These are phyloP conservation scores for Cyphellophora attinorum DNA, from an alignment of 2,329 filamentous ascomycete species.

Conservation along the genomic window DNA sequence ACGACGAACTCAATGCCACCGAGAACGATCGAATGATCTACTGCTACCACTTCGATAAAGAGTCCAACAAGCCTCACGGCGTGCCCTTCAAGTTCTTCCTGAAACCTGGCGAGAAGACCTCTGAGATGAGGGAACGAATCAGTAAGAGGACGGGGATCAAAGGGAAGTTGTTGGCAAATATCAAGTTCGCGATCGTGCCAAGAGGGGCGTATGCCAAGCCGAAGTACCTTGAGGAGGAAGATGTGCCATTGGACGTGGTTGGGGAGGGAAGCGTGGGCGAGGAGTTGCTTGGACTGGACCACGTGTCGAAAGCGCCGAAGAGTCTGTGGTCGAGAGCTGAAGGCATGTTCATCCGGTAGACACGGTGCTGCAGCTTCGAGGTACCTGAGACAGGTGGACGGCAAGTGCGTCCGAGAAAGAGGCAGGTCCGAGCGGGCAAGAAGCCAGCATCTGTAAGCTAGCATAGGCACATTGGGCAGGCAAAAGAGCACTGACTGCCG, in stretches of 20 bases:
- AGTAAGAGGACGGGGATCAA: slow-evolving; percentile 90
- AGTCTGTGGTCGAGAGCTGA: slow-evolving; percentile 52
- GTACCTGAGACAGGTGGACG: too few relatives aligned
- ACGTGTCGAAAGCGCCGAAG: slow-evolving; percentile 52
- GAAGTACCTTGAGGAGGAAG: slow-evolving; percentile 70
- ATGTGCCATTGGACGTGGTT: slow-evolving; percentile 44
- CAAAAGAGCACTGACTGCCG: too few relatives aligned
- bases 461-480: too few relatives aligned
- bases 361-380: too few relatives aligned
- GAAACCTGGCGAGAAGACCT: slow-evolving; percentile 74
- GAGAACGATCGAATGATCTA: slow-evolving; percentile 62
- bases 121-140: slow-evolving; percentile 86
- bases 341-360: slow-evolving; percentile 50
- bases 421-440: too few relatives aligned
- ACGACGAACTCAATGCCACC: slow-evolving; percentile 53
- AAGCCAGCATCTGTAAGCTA: too few relatives aligned
- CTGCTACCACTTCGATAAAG: slow-evolving; percentile 87
- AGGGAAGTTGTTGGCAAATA: slow-evolving; percentile 97
- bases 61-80: slow-evolving; percentile 73
- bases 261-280: slow-evolving; percentile 60
- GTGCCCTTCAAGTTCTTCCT: slow-evolving; percentile 86
- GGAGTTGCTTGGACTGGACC: slow-evolving; percentile 62
- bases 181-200: slow-evolving; percentile 81
- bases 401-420: too few relatives aligned
- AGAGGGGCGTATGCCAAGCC: slow-evolving; percentile 65